Base-by-base conservation (phyloP, 163 green algal genomes). In the Chlorella variabilis region DNA sequence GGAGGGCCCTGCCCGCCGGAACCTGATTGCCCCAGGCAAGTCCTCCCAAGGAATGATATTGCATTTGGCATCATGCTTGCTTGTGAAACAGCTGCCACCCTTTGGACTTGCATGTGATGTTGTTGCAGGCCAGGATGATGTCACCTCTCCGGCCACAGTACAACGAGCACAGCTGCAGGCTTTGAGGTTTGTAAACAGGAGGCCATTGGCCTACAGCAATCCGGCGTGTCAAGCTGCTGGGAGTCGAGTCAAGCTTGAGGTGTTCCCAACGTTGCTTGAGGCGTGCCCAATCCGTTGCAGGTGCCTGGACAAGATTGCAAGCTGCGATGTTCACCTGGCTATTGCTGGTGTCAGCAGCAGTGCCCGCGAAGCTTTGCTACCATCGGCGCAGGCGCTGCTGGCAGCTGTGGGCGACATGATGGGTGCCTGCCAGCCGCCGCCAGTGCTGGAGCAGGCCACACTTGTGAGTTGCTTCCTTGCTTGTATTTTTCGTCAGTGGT, bases 131-230 rank as follows among this genome's bases (percentile, higher is more conserved):
- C 68, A 80, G 36, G 85, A 86, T 5, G 74, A 76, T n/a, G 17
- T 21, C 18, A 67, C 39, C 6, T 77, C 88, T 8, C 86, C 86
- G 13, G 86, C 75, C 18, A 56, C 78, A 7, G 20, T 87, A 31
- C 80, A 85, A 36, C 86, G 85, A 1, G 56, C 71, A 25, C 84
- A 76, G 21, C 23, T 49, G 41, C 77, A 75, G 36, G 84, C 86
- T 25, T 63, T 90, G 4, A 34, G 56, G 11, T 86, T 42, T 45
- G n/a, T n/a, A n/a, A n/a, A n/a, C n/a, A n/a, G n/a, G n/a, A n/a
- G n/a, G n/a, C n/a, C n/a, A n/a, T n/a, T n/a, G n/a, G n/a, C n/a
- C n/a, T n/a, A n/a, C n/a, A n/a, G n/a, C n/a, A n/a, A n/a, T n/a
- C n/a, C n/a, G n/a, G n/a, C n/a, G n/a, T n/a, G n/a, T n/a, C n/a